Evolutionary conservation across 176 grass and related monocot genomes (phyloP).

Genomic region (Musa troglodytarum): DNA sequence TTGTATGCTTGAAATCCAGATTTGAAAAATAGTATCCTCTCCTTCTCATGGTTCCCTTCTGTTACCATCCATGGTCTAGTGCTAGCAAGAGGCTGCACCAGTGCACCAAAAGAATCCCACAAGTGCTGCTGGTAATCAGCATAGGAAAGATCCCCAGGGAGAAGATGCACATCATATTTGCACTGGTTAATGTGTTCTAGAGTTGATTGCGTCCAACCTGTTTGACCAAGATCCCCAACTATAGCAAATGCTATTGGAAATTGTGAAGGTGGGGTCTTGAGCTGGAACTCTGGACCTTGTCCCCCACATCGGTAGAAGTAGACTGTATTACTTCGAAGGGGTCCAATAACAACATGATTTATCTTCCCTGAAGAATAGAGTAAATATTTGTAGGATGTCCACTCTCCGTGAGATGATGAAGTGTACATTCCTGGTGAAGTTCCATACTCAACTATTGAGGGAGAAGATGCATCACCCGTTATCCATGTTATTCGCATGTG

Average conservation of each 20-base stretch:
- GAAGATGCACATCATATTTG: conserved; percentile 72
- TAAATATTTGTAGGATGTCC: conserved; percentile 79
- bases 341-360: conserved; percentile 81
- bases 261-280: conserved; percentile 66
- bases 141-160: conserved; percentile 88
- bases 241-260: conserved; percentile 81
- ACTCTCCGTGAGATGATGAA: conserved; percentile 50
- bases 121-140: conserved; percentile 93
- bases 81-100: conserved; percentile 90
- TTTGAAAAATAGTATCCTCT: conserved; percentile 54
- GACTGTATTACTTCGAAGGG: conserved; percentile 46
- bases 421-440: conserved; percentile 46
- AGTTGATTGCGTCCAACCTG: conserved; percentile 75
- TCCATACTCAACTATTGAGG: conserved; percentile 85
- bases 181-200: conserved; percentile 67
- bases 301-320: conserved; percentile 78
- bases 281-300: conserved; percentile 61
- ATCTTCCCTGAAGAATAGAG: conserved; percentile 83
- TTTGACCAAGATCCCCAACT: conserved; percentile 92
- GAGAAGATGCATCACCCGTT: conserved; percentile 42
- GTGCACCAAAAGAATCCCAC: conserved; percentile 80
- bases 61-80: conserved; percentile 90
- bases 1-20: conserved; percentile 83
- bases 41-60: conserved; percentile 97
- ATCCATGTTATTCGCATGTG: conserved; percentile 84